Conservation (phyloP, 2,329 filamentous ascomycete genomes). For the Macrophomina tecta region DNA sequence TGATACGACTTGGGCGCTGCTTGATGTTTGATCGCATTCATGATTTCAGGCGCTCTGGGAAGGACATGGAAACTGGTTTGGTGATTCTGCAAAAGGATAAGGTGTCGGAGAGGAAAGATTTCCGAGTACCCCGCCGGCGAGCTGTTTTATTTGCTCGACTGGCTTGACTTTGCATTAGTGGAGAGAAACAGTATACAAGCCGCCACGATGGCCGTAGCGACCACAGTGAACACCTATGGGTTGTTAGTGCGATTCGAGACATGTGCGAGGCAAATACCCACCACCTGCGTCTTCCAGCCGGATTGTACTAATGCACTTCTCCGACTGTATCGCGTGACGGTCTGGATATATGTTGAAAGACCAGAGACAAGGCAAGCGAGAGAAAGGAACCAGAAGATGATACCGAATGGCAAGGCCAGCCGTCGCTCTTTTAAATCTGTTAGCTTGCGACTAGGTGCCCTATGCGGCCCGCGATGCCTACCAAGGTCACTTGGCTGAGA, state of each 20-base stretch:
- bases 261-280: conserved; percentile 47
- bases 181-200: conserved; percentile 50
- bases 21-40: conserved; percentile 63
- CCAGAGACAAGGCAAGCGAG: conserved; percentile 78
- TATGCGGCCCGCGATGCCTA: conserved; percentile 32
- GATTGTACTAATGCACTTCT: conserved; percentile 85
- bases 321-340: conserved; percentile 79
- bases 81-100: conserved; percentile 1
- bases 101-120: not conserved
- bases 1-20: conserved; percentile 87
- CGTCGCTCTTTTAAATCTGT: conserved; percentile 65
- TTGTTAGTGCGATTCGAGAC: not conserved
- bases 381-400: conserved; percentile 85
- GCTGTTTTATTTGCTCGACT: conserved; percentile 1
- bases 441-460: not conserved
- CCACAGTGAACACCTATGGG: conserved; percentile 43
- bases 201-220: conserved; percentile 48
- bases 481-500: conserved; percentile 63
- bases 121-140: not conserved
- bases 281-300: conserved; percentile 89
- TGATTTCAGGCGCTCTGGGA: conserved; percentile 6
- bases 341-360: conserved; percentile 84
- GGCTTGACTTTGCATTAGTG: conserved; percentile 39
- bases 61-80: not conserved
- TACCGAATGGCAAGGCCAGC: conserved; percentile 82